Evolutionary conservation across 306 rosid genomes (phyloP), one percentile per base, ranked within the genome.

Genomic region (Quercus engelmannii): DNA sequence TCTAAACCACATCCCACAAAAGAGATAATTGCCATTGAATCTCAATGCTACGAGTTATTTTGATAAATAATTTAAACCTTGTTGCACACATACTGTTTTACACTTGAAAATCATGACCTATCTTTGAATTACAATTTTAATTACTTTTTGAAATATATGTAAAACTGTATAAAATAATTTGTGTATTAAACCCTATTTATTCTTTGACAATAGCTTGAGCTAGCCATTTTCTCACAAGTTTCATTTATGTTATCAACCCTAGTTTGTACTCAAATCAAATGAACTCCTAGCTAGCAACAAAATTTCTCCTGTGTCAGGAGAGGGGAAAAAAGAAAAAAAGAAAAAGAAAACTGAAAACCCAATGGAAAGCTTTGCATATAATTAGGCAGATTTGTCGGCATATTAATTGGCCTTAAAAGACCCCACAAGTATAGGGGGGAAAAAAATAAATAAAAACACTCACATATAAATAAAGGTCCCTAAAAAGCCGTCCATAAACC

Each of bases 381-480:
- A 86, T 85, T 79, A 79, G 90, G 81, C 86, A 69, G 30, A 80
- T 83, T 82, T 85, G 88, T 85, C 80, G 90, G 90, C 92, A 89
- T 87, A 87, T 88, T 25, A 25, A 25, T 25, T 84, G 86, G 88
- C 61, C 75, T 43, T 73, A 51, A 33, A 55, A 79, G 82, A 71
- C 85, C 92, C 89, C 85, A 86, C 86, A 28, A 4, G 76, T 38
- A 77, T 55, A 43, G 74, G 73, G 73, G 62, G 74, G 35, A 30
- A 61, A 85, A 83, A 81, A 26, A 13, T 33, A 21, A n/a, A 18
- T 28, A 74, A 43, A 65, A 9, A 1, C 10, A 46, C 54, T 49
- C 4, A 18, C 71, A 19, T 25, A 74, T 72, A 61, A 62, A 52
- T 65, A 82, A 80, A 80, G 79, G 88, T 77, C 82, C 80, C 80